A percentile compares a stretch with the other conserved stretches of the same genome.
phyloP scores from a whole-genome alignment of 1,284 basidiomycete genomes.

The Apiotrichum laibachii region DNA sequence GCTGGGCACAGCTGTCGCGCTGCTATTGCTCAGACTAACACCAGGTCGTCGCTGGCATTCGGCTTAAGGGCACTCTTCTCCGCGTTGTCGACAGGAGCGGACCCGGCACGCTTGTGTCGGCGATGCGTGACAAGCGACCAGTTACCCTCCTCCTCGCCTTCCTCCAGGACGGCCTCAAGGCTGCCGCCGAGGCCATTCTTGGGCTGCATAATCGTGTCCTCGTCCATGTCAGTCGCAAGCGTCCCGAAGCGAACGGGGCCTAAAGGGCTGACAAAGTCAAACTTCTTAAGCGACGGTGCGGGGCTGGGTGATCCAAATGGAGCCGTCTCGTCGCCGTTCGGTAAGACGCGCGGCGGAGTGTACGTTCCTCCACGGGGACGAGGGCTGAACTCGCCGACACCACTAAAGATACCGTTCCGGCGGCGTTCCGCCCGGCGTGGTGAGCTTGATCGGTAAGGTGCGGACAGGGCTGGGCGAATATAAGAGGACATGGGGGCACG shows the following conservation, averaged over 20 bases:
- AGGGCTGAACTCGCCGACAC: slow-evolving; percentile 38
- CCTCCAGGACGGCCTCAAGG: slow-evolving; percentile 19
- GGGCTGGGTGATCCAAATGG: slow-evolving; percentile 19
- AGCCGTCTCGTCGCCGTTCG: slow-evolving; percentile 45
- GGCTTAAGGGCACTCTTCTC: not conserved
- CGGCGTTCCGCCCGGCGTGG: slow-evolving; percentile 38
- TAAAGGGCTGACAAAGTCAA: slow-evolving; percentile 46
- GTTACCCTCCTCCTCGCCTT: slow-evolving; percentile 17
- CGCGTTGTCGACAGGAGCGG: slow-evolving; percentile 15
- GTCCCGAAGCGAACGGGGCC: slow-evolving; percentile 25
- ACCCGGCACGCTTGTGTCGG: slow-evolving; percentile 15
- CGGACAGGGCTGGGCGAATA: slow-evolving; percentile 40
- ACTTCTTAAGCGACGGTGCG: slow-evolving; percentile 30
- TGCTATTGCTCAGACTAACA: not conserved
- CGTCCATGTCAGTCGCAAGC: slow-evolving; percentile 2
- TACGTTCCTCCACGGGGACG: slow-evolving; percentile 35
- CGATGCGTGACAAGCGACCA: slow-evolving; percentile 16
- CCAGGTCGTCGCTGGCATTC: slow-evolving; percentile 13
- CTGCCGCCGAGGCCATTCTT: slow-evolving; percentile 2
- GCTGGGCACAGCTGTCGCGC: too few species aligned
- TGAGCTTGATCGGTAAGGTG: slow-evolving; percentile 33
- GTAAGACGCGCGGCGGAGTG: slow-evolving; percentile 41
- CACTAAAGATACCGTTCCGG: slow-evolving; percentile 25
- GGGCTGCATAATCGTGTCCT: slow-evolving; percentile 14
- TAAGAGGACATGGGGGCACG: slow-evolving; percentile 24